Evolutionary conservation across 495 filamentous ascomycete genomes (phyloP), one percentile per base, ranked within the genome.

Genomic region (Trichoderma reesei): DNA sequence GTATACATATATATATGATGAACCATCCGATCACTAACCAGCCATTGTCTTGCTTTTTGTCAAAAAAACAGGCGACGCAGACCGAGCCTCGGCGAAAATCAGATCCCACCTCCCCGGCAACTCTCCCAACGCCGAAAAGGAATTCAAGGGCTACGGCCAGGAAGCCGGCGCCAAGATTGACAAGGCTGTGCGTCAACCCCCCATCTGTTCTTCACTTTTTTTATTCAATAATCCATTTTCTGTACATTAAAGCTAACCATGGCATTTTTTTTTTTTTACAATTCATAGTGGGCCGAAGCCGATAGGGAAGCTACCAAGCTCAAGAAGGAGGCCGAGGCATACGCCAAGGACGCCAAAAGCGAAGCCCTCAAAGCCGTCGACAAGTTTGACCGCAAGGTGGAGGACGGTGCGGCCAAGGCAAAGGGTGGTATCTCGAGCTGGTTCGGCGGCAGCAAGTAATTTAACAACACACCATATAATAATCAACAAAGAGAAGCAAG

Each of bases 381-480:
- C 67, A 78, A 84, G 66, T 76, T 84, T 62, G 91, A 94, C 72
- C 82, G 83, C 65, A 90, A 86, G 69, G 82, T 96, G 33, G 89
- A 91, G 78, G 79, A 87, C 68, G 85, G 86, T 68, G 84, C 91
- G 13, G 73, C 84, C 7, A 88, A 93, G 73, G 87, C 90, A 10
- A 95, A 95, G 84, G 82, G 85, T 62, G 83, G 83, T 20, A 74
- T 94, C 65, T 87, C 86, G 36, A 84, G 86, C 62, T 96, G 91
- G 91, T 92, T 96, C 67, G 86, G 89, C 41, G 83, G 59, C 41
- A 63, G 51, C 51, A 56, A 56, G 18, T 56, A 56, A 56, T n/a
- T 18, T 20, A n/a, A n/a, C n/a, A 18, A 18, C 5, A 48, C 20
- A 18, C 0, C 16, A 48, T 7, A 48, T 44, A 14, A 16, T 16